Conservation (phyloP, 352 stramenopile genomes). For the Globisporangium emineosum region DNA sequence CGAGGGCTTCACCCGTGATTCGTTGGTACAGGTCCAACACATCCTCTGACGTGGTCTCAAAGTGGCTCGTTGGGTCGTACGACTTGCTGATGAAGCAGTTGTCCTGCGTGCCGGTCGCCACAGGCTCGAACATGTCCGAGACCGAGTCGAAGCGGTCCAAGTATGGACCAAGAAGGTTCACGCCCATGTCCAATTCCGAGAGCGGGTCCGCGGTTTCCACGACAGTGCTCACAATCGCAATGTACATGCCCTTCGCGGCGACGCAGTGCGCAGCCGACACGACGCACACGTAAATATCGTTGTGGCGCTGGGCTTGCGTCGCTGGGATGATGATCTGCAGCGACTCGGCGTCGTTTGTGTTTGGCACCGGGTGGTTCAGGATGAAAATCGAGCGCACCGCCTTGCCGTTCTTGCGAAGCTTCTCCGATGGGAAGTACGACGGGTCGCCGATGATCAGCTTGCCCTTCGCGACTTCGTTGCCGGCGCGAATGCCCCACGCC, state of each 20-base stretch:
- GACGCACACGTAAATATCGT: slow-evolving; percentile 99
- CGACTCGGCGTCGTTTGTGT: slow-evolving; percentile 95
- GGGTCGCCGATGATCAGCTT: slow-evolving; percentile 98
- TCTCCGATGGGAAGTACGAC: slow-evolving; percentile 96
- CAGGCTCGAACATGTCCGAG: slow-evolving; percentile 93
- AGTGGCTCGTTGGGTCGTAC: slow-evolving; percentile 93
- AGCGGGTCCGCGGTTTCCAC: slow-evolving; percentile 96
- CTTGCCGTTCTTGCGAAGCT: slow-evolving; percentile 91
- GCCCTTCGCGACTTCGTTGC: slow-evolving; percentile 96
- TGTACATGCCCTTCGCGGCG: slow-evolving; percentile 95
- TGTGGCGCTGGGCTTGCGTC: slow-evolving; percentile 91
- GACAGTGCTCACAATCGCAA: slow-evolving; percentile 98
- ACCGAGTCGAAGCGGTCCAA: slow-evolving; percentile 97
- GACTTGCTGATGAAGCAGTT: slow-evolving; percentile 98
- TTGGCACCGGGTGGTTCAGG: slow-evolving; percentile 97
- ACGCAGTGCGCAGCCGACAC: slow-evolving; percentile 95
- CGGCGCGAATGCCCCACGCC: slow-evolving; percentile 90
- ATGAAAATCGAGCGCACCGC: slow-evolving; percentile 99
- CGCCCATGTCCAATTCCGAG: slow-evolving; percentile 92
- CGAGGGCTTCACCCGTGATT: slow-evolving; percentile 96
- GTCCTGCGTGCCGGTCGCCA: slow-evolving; percentile 88
- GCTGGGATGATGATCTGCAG: slow-evolving; percentile 99
- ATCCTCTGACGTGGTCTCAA: slow-evolving; percentile 97
- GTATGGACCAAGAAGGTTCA: slow-evolving; percentile 96
- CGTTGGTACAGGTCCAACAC: slow-evolving; percentile 97